phyloP scores from a whole-genome alignment of 2,329 filamentous ascomycete genomes.

The Esteya vermicola region DNA sequence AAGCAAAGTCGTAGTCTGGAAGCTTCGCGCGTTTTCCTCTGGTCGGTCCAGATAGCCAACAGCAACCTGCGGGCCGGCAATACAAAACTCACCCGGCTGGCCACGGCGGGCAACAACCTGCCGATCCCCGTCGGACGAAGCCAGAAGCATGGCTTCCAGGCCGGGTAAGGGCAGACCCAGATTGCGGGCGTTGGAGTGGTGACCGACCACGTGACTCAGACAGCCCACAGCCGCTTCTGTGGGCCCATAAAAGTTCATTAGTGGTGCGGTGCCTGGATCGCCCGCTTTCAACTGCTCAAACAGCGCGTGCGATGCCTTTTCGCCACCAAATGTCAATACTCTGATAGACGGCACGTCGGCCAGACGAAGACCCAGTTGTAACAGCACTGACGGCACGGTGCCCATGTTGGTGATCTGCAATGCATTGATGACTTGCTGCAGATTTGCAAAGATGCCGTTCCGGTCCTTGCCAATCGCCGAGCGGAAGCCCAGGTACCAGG shows the following conservation, averaged over 20 bases:
- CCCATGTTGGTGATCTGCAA: slow-evolving; percentile 50
- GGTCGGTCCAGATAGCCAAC: slow-evolving; percentile 25
- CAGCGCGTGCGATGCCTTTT: slow-evolving; percentile 51
- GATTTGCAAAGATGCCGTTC: slow-evolving; percentile 17
- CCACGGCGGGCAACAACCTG: slow-evolving; percentile 10
- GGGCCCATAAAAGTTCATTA: slow-evolving; percentile 32
- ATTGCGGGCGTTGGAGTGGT: slow-evolving; percentile 8
- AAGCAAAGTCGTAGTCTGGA: slow-evolving; percentile 3
- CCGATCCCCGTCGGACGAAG: slow-evolving; percentile 1
- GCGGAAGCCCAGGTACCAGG: slow-evolving; percentile 10
- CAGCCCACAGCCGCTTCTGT: slow-evolving; percentile 28
- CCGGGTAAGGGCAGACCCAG: slow-evolving; percentile 11
- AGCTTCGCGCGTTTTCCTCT: slow-evolving; percentile 4
- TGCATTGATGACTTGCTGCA: slow-evolving; percentile 24
- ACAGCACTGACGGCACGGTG: slow-evolving; percentile 48
- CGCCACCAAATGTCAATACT: slow-evolving; percentile 53
- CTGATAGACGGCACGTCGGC: slow-evolving; percentile 46
- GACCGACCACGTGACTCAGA: slow-evolving; percentile 4
- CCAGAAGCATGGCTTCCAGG: slow-evolving; percentile 8
- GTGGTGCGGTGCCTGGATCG: slow-evolving; percentile 17
- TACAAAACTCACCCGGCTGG: slow-evolving; percentile 23
- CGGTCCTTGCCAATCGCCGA: slow-evolving; percentile 8
- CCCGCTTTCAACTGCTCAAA: slow-evolving; percentile 37
- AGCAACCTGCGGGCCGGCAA: slow-evolving; percentile 29
- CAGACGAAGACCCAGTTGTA: slow-evolving; percentile 30